Evolutionary conservation across 2,329 filamentous ascomycete species (phyloP).

Genomic region (Pyrenophora seminiperda): DNA sequence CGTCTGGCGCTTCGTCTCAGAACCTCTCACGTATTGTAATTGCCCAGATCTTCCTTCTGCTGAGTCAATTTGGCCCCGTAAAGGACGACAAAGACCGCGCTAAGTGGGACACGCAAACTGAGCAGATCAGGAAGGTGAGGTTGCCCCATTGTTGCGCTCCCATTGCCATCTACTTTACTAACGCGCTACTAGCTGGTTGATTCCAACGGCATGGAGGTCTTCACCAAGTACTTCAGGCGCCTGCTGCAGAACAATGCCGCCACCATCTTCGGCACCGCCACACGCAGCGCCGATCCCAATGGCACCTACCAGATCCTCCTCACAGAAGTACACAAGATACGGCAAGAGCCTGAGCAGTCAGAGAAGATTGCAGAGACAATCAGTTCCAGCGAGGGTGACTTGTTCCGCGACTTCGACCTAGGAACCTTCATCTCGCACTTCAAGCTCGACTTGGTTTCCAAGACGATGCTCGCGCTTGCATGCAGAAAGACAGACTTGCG

Average conservation of each 20-base stretch:
- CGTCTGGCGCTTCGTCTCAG: conserved; percentile 48
- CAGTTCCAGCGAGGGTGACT: conserved; percentile 86
- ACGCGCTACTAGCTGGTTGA: conserved; percentile 73
- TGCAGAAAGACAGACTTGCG: conserved; percentile 86
- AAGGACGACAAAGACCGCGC: conserved; percentile 90
- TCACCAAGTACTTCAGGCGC: conserved; percentile 92
- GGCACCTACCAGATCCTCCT: conserved; percentile 84
- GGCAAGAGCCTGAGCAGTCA: conserved; percentile 79
- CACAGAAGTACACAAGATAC: conserved; percentile 84
- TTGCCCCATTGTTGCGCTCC: conserved; percentile 15
- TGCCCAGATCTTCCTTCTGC: conserved; percentile 90
- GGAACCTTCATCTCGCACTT: conserved; percentile 95
- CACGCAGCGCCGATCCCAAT: conserved; percentile 72
- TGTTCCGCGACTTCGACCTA: conserved; percentile 96
- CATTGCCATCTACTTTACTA: conserved; percentile 19
- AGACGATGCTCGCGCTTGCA: conserved; percentile 83
- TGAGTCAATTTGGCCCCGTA: conserved; percentile 73
- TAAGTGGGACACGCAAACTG: conserved; percentile 91
- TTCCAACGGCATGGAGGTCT: conserved; percentile 99
- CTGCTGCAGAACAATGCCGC: conserved; percentile 88
- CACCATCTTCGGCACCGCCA: conserved; percentile 84
- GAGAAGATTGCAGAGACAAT: conserved; percentile 92
- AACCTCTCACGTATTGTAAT: conserved; percentile 87
- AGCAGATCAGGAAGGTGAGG: conserved; percentile 87
- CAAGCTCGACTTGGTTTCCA: conserved; percentile 84